phyloP scores from a whole-genome alignment of 495 filamentous ascomycete genomes.

The Penicillium antarcticum region DNA sequence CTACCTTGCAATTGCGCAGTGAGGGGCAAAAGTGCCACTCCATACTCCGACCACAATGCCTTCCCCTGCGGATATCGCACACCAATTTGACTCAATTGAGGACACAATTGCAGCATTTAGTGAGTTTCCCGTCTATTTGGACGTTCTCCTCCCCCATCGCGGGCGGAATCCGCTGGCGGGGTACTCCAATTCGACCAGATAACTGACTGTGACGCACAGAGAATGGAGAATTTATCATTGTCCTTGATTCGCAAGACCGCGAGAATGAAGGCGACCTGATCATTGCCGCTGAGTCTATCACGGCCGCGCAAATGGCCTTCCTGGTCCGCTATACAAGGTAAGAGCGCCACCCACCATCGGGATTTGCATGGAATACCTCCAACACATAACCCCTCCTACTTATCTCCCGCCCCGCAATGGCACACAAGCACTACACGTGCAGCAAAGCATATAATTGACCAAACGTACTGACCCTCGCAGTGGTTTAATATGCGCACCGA shows the following conservation, averaged over 20 bases:
- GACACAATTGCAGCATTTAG: constrained; percentile 82
- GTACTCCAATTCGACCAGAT: constrained; percentile 4
- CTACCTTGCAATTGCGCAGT: constrained; percentile 10
- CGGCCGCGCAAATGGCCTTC: constrained; percentile 89
- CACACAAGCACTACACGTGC: neutral
- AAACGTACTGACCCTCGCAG: constrained; percentile 36
- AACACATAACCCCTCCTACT: neutral
- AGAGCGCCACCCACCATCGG: constrained; percentile 6
- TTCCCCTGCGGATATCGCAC: constrained; percentile 29
- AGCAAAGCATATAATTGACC: neutral
- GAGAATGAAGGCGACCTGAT: constrained; percentile 99
- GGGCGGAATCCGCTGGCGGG: neutral
- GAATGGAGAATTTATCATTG: constrained; percentile 90
- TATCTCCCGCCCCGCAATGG: neutral
- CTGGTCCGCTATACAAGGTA: constrained; percentile 79
- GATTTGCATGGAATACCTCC: neutral
- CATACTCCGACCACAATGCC: constrained; percentile 29
- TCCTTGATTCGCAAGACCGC: constrained; percentile 83
- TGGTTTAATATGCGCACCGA: constrained; percentile 85
- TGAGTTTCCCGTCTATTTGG: constrained; percentile 39
- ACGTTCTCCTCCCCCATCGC: neutral
- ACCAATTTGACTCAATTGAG: constrained; percentile 76
- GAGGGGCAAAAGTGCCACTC: constrained; percentile 19
- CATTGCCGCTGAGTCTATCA: constrained; percentile 84
- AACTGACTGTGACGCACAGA: constrained; percentile 45